phyloP scores from a whole-genome alignment of 2,329 filamentous ascomycete species.

The Hymenotorrendiella dingleyae region DNA sequence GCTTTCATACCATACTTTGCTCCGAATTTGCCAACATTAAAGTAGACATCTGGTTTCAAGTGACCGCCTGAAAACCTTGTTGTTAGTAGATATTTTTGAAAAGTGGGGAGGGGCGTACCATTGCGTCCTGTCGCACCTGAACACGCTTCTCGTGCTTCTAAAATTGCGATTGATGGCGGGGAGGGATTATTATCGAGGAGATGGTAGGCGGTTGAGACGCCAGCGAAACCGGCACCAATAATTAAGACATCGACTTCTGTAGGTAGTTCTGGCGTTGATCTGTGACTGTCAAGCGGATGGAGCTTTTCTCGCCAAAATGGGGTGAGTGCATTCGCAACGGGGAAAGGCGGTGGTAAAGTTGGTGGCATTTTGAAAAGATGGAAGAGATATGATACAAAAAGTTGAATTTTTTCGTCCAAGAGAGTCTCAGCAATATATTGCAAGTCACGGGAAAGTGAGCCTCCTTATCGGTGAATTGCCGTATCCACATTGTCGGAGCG shows the following conservation, averaged over 20 bases:
- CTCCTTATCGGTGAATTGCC: no score
- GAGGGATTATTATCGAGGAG: conserved; percentile 7
- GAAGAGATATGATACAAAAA: no score
- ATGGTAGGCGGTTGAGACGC: conserved; percentile 16
- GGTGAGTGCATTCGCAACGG: conserved; percentile 11
- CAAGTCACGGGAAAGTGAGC: no score
- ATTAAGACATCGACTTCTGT: conserved; percentile 20
- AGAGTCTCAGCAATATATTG: no score
- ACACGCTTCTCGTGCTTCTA: conserved; percentile 36
- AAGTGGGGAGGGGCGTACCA: conserved; percentile 23
- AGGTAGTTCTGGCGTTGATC: conserved; percentile 15
- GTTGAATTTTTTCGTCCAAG: no score
- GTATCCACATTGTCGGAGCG: no score
- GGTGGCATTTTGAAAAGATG: no score
- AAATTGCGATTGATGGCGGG: conserved; percentile 29
- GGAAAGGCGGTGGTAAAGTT: no score
- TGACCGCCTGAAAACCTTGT: no score
- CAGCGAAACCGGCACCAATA: conserved; percentile 23
- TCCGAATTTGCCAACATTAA: conserved; percentile 30
- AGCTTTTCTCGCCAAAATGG: conserved; percentile 17
- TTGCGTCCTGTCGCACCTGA: conserved; percentile 39
- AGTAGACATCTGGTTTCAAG: conserved; percentile 37
- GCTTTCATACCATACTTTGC: conserved; percentile 31
- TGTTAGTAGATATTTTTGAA: no score
- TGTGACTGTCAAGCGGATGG: conserved; percentile 15